phyloP scores from a whole-genome alignment of 2,329 filamentous ascomycete genomes.

The Ophiostoma ulmi region DNA sequence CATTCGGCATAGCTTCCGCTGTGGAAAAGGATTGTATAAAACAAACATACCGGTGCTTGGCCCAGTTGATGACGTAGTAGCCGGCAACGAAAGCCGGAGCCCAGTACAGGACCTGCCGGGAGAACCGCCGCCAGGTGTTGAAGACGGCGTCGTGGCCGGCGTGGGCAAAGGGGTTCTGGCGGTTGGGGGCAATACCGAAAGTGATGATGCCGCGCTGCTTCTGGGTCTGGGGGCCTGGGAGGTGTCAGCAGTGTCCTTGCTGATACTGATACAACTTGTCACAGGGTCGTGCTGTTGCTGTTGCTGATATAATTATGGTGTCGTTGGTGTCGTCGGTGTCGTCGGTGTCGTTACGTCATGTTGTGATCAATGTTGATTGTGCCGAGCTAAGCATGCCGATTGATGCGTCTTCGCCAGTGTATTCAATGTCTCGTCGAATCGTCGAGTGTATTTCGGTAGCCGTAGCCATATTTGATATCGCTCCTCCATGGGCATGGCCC shows the following conservation, averaged over 20 bases:
- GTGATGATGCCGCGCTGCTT: slow-evolving; percentile 57
- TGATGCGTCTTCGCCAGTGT: neutral
- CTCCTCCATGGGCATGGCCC: neutral
- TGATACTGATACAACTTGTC: no score
- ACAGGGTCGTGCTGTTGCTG: neutral
- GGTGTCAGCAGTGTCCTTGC: neutral
- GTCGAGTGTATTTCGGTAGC: neutral
- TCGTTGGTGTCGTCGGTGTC: no score
- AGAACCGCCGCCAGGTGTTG: slow-evolving; percentile 87
- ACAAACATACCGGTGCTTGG: slow-evolving; percentile 70
- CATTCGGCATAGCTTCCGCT: neutral
- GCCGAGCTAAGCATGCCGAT: no score
- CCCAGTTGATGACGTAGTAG: slow-evolving; percentile 87
- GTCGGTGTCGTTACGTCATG: neutral
- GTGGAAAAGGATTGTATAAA: neutral
- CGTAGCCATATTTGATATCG: neutral
- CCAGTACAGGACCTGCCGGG: slow-evolving; percentile 83
- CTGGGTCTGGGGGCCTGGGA: slow-evolving; percentile 26
- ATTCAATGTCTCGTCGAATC: neutral
- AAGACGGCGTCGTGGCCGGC: slow-evolving; percentile 77
- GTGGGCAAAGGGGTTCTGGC: slow-evolving; percentile 80
- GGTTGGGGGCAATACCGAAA: slow-evolving; percentile 80
- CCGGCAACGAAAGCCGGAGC: slow-evolving; percentile 70
- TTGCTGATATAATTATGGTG: no score
- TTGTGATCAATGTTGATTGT: neutral